Evolutionary conservation across 257 asterid species (phyloP).

Genomic region (Petunia secreta): DNA sequence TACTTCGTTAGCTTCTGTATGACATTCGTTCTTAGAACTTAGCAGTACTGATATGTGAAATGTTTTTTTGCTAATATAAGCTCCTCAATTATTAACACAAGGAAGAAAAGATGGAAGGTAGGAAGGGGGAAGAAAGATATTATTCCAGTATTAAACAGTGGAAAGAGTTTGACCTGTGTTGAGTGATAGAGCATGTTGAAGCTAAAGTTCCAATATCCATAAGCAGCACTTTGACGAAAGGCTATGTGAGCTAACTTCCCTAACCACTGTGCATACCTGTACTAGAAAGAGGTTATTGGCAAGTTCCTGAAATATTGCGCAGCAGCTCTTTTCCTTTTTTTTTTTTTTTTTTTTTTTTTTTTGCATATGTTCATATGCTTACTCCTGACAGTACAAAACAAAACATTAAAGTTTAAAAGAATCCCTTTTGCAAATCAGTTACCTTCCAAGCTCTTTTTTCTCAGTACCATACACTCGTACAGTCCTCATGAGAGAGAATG

Average conservation of each 20-base stretch:
- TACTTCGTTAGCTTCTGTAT: not conserved
- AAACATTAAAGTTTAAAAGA: not conserved
- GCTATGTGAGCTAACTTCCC: slow-evolving; percentile 76
- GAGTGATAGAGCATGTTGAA: slow-evolving; percentile 88
- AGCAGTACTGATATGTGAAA: slow-evolving; percentile 2
- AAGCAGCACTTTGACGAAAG: slow-evolving; percentile 96
- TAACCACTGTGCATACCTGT: slow-evolving; percentile 74
- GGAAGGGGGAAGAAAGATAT: slow-evolving; percentile 8
- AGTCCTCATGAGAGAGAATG: slow-evolving; percentile 92
- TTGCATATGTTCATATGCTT: not conserved
- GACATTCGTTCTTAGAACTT: not conserved
- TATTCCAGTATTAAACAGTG: not conserved
- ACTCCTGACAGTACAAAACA: slow-evolving; percentile 15
- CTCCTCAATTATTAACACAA: slow-evolving; percentile 6
- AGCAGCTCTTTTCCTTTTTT: not conserved
- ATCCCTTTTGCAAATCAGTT: slow-evolving; percentile 11
- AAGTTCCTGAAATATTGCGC: not conserved
- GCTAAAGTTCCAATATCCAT: slow-evolving; percentile 91
- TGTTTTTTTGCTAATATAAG: not conserved
- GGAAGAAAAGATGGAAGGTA: slow-evolving; percentile 15
- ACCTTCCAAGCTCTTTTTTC: slow-evolving; percentile 82
- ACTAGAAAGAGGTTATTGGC: slow-evolving; percentile 27
- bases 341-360: not conserved
- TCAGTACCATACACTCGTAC: slow-evolving; percentile 95
- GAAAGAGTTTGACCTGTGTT: slow-evolving; percentile 68